Conservation (phyloP, 2,329 filamentous ascomycete genomes). For the Calycina herbarum region DNA sequence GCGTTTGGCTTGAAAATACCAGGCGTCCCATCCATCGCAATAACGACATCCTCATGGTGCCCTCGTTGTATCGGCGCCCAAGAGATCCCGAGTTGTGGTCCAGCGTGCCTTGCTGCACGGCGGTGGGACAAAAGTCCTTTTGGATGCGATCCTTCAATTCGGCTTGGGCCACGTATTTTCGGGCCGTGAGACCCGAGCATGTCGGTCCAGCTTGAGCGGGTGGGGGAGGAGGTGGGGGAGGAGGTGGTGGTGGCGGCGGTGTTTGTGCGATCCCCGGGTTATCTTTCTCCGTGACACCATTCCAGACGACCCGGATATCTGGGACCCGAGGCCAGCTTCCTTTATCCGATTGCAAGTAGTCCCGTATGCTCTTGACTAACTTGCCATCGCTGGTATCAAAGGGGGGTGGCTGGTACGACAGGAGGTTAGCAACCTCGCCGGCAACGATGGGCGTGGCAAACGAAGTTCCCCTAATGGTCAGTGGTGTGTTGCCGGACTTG, state of each 20-base stretch:
- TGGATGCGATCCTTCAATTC: not conserved
- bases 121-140: not conserved
- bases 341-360: constrained; percentile 1
- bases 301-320: not conserved
- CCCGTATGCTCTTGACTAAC: not conserved
- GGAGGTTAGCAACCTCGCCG: too few species aligned
- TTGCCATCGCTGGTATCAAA: too few species aligned
- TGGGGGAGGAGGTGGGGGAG: not conserved
- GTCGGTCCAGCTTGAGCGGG: too few species aligned
- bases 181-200: too few species aligned
- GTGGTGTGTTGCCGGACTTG: too few species aligned
- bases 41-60: constrained; percentile 3
- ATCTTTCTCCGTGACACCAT: constrained; percentile 6
- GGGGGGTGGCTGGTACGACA: too few species aligned
- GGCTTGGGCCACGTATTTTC: not conserved
- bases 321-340: not conserved
- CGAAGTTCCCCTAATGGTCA: too few species aligned
- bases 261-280: not conserved
- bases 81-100: not conserved
- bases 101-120: not conserved
- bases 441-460: too few species aligned
- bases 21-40: not conserved
- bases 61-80: constrained; percentile 1
- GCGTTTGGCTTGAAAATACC: not conserved
- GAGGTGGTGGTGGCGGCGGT: not conserved